Conservation (phyloP, 2,329 filamentous ascomycete species). For the Fusarium sp. region DNA sequence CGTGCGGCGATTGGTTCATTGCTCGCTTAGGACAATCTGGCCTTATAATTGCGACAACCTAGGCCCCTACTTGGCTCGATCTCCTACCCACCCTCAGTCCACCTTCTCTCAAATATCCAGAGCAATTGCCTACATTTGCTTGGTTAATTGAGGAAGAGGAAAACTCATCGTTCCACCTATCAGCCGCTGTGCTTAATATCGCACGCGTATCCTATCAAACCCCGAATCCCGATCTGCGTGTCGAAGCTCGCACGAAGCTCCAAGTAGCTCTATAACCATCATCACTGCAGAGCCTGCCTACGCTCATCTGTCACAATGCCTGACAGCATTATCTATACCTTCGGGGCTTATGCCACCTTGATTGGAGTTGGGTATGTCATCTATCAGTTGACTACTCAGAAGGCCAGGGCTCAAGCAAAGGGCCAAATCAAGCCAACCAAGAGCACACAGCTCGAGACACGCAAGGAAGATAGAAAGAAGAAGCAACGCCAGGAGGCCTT, state of each 20-base stretch:
- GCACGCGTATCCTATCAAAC: conserved; percentile 10
- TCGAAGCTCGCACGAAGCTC: conserved; percentile 25
- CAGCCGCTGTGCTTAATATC: conserved; percentile 5
- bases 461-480: conserved; percentile 58
- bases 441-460: conserved; percentile 47
- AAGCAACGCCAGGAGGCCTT: conserved; percentile 59
- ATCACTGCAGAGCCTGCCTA: conserved; percentile 10
- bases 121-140: conserved; percentile 10
- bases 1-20: conserved; percentile 30
- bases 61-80: conserved; percentile 25
- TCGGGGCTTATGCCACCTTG: conserved; percentile 52
- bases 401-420: conserved; percentile 48
- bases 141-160: conserved; percentile 6
- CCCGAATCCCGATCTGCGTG: conserved; percentile 16
- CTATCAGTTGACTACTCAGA: conserved; percentile 52
- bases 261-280: conserved; percentile 23
- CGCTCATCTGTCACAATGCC: conserved; percentile 45
- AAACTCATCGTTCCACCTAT: conserved; percentile 9
- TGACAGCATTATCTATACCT: conserved; percentile 51
- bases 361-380: conserved; percentile 51
- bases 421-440: conserved; percentile 48
- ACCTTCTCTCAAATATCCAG: conserved; percentile 7
- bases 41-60: conserved; percentile 46
- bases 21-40: conserved; percentile 49
- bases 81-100: conserved; percentile 24